Evolutionary conservation across 768 basidiomycete species (phyloP), one percentile per base, ranked within the genome.

Genomic region (Suillus hirtellus): DNA sequence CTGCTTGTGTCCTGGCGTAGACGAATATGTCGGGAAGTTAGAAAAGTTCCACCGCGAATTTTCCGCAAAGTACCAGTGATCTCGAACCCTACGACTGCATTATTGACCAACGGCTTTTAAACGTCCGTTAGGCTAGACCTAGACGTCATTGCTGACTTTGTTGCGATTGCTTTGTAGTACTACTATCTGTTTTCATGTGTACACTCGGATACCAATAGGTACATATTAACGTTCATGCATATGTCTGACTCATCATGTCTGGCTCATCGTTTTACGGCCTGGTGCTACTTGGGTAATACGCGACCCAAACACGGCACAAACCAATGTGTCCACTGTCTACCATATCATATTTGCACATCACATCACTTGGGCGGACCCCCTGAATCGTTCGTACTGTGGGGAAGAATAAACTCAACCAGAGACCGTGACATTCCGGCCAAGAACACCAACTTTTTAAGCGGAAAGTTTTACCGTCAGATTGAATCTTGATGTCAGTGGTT

Each of bases 1-100:
- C 9, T 97, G 96, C 70, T 78, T 99, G 67, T 97, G 95, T 70
- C 95, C 95, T 2, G 94, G 93, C 46, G 93, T 94, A 19, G 96
- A 96, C 52, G 94, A 95, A 69, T 98, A 95, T 72, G 90, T 96
- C 10, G 82, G 82, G 40, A 89, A 92, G 71, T 80, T 98, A 54
- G 95, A 94, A 78, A 78, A 75, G 63, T 91, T 91, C 84, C 89
- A 91, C 71, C 71, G 76, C 60, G 78, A 78, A 24, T 91, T 90
- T 66, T 78, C 86, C 75, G 71, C 73, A 62, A 84, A 83, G 76
- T 86, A 85, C 65, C 75, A 64, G 54, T 63, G 50, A 58, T 58
- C 17, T 42, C 24, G 14, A 8, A 40, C 27, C 38, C 10, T 42
- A 6, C 15, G 40, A 42, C 40, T 7, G 56, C 40, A 11, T 58